Evolutionary conservation across 495 filamentous ascomycete genomes (phyloP).

Genomic region (Margaritispora aquatica): DNA sequence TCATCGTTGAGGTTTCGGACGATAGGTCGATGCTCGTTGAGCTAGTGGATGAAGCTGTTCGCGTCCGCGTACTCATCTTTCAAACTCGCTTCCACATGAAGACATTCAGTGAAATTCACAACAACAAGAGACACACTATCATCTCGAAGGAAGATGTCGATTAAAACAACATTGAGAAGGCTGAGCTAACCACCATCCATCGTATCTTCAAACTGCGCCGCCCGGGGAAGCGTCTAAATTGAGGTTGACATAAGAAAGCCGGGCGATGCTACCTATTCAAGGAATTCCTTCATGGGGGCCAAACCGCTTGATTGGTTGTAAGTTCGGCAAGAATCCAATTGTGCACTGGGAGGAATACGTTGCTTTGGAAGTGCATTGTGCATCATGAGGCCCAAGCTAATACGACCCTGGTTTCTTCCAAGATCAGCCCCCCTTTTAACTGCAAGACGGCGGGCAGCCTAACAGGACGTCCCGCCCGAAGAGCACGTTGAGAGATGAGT

Average conservation of each 20-base stretch:
- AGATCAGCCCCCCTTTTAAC: neutral
- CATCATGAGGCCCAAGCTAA: no score
- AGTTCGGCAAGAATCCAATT: no score
- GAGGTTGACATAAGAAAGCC: neutral
- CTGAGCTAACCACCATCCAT: neutral
- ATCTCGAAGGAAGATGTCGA: neutral
- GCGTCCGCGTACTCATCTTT: neutral
- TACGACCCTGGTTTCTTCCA: no score
- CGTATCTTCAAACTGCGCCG: neutral
- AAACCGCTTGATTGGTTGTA: neutral
- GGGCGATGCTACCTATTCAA: neutral
- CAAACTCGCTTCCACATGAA: neutral
- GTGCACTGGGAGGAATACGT: no score
- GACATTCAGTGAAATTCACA: neutral
- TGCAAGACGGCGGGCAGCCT: no score
- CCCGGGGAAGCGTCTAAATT: neutral
- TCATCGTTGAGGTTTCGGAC: neutral
- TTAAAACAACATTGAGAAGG: neutral
- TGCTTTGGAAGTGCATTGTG: no score
- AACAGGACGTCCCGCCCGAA: neutral
- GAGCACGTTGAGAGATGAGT: neutral
- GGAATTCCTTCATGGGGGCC: neutral
- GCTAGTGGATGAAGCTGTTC: neutral
- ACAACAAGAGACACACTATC: neutral
- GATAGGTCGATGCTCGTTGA: neutral